phyloP scores from a whole-genome alignment of 768 basidiomycete species.

The Punctularia strigosozonata region DNA sequence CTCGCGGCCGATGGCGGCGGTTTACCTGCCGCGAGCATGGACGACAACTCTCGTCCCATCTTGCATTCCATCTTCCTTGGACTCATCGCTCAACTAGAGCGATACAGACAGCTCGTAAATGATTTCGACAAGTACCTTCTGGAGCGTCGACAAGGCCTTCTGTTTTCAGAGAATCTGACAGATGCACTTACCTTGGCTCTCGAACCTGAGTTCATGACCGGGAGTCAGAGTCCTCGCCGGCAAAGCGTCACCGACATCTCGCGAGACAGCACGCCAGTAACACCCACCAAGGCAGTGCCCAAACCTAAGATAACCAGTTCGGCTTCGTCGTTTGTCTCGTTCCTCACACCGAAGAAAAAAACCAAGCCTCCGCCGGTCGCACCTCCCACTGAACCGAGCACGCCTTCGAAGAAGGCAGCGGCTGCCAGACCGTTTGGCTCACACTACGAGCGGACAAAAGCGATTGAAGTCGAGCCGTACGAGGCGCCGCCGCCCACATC shows the following conservation, averaged over 20 bases:
- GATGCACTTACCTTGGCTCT: constrained; percentile 74
- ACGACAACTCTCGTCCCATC: constrained; percentile 65
- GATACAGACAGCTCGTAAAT: constrained; percentile 62
- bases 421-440: constrained; percentile 71
- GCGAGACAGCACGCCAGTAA: constrained; percentile 12
- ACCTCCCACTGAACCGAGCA: constrained; percentile 27
- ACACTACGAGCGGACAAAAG: constrained; percentile 72
- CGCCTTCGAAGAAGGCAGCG: constrained; percentile 29
- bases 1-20: constrained; percentile 43
- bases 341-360: constrained; percentile 72
- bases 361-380: constrained; percentile 29
- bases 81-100: constrained; percentile 71
- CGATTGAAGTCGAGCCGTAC: constrained; percentile 62
- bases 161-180: constrained; percentile 86
- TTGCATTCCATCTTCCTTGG: constrained; percentile 73
- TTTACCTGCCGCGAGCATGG: constrained; percentile 56
- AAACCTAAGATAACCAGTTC: constrained; percentile 42
- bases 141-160: constrained; percentile 78
- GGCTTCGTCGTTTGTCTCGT: constrained; percentile 59
- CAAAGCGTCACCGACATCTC: constrained; percentile 16
- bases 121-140: constrained; percentile 76
- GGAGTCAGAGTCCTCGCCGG: no score
- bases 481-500: constrained; percentile 44
- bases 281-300: constrained; percentile 16
- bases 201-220: constrained; percentile 50